phyloP scores from a whole-genome alignment of 2,329 filamentous ascomycete genomes.

The Pyrenochaeta sp. region DNA sequence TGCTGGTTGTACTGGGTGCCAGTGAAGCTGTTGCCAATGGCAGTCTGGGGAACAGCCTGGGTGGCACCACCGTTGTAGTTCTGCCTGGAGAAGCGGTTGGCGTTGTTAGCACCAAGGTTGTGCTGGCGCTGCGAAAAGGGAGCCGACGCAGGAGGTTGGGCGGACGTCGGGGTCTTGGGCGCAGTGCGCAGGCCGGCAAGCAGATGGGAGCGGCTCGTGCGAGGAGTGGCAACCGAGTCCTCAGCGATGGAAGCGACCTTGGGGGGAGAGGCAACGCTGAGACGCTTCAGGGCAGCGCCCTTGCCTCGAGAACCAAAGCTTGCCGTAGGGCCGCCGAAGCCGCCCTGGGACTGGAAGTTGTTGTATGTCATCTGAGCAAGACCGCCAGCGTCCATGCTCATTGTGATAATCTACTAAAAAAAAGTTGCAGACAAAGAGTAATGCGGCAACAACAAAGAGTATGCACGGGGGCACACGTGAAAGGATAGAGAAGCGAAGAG shows the following conservation, averaged over 20 bases:
- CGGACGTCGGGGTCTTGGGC: slow-evolving; percentile 80
- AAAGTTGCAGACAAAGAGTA: slow-evolving; percentile 39
- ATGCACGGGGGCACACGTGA: slow-evolving; percentile 33
- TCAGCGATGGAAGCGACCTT: slow-evolving; percentile 74
- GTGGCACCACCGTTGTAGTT: slow-evolving; percentile 49
- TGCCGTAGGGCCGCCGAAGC: slow-evolving; percentile 77
- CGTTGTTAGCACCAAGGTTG: slow-evolving; percentile 55
- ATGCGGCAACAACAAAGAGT: slow-evolving; percentile 39
- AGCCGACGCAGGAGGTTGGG: slow-evolving; percentile 69
- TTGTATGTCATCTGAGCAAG: slow-evolving; percentile 99
- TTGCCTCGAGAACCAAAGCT: slow-evolving; percentile 88
- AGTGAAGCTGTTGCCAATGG: slow-evolving; percentile 63
- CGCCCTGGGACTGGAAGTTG: slow-evolving; percentile 68
- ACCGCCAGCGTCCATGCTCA: slow-evolving; percentile 93
- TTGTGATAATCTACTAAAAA: slow-evolving; percentile 38
- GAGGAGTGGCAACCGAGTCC: slow-evolving; percentile 74
- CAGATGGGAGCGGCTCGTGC: slow-evolving; percentile 93
- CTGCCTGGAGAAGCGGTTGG: slow-evolving; percentile 57
- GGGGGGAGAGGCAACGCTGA: slow-evolving; percentile 77
- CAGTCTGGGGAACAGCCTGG: slow-evolving; percentile 65
- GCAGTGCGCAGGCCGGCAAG: slow-evolving; percentile 92
- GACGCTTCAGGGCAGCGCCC: slow-evolving; percentile 86
- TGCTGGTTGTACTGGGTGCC: slow-evolving; percentile 54
- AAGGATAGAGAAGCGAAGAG: slow-evolving; percentile 47
- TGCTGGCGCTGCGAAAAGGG: slow-evolving; percentile 66